Conservation (phyloP, 768 basidiomycete genomes). For the Amyloporia xantha region DNA sequence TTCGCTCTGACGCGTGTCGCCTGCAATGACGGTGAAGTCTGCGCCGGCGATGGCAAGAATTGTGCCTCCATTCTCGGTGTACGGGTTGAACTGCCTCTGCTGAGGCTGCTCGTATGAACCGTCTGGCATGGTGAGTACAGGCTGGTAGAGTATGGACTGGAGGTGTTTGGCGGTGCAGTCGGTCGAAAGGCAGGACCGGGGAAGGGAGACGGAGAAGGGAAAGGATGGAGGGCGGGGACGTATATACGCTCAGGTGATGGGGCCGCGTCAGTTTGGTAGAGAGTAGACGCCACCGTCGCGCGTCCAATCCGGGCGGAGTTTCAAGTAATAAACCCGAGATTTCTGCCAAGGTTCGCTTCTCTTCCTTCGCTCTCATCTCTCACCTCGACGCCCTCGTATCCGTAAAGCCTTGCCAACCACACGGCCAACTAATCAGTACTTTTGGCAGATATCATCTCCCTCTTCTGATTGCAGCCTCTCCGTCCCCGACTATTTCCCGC, state of each 20-base stretch:
- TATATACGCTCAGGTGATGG: conserved; percentile 17
- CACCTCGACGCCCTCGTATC: too few species aligned
- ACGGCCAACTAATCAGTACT: too few species aligned
- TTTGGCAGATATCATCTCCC: too few species aligned
- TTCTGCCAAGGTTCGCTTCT: conserved; percentile 11
- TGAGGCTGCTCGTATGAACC: conserved; percentile 31
- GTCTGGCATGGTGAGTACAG: conserved; percentile 20
- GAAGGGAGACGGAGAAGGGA: conserved; percentile 3
- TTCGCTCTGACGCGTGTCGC: conserved; percentile 94
- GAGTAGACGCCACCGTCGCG: conserved; percentile 11
- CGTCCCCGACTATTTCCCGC: conserved; percentile 2
- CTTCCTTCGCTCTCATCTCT: conserved; percentile 5
- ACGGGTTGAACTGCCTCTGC: conserved; percentile 75
- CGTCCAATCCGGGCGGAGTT: conserved; percentile 19
- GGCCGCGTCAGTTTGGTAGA: conserved; percentile 23
- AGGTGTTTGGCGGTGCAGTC: conserved; percentile 6
- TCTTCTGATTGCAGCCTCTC: not conserved
- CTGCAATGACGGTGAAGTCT: conserved; percentile 91
- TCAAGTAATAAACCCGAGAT: conserved; percentile 21
- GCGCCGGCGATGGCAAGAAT: conserved; percentile 93
- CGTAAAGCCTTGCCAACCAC: too few species aligned
- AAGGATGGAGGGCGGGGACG: conserved; percentile 7
- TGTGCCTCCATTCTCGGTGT: conserved; percentile 91
- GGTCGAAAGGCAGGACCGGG: too few species aligned
- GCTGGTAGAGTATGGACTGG: too few species aligned